Percentiles rank a stretch among this genome's conserved stretches.
Evolutionary conservation across 2,329 filamentous ascomycete species (phyloP).

Genomic region (Trichoderma gracile): DNA sequence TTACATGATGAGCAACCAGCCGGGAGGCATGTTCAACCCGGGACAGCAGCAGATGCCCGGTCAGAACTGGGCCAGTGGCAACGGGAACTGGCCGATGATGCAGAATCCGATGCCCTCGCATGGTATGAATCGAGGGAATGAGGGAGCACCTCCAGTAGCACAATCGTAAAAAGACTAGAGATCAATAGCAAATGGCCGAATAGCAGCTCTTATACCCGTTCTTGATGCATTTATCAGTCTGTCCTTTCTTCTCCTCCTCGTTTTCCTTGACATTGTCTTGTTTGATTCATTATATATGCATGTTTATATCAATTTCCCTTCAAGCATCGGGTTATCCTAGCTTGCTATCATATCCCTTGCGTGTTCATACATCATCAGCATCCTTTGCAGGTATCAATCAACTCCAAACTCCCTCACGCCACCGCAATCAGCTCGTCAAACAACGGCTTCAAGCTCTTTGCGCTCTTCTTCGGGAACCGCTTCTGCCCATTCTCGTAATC

Average conservation of each 20-base stretch:
- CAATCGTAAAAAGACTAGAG: background rate
- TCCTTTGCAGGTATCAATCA: background rate
- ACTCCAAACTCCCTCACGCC: background rate
- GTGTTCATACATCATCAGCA: background rate
- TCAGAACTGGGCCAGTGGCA: background rate
- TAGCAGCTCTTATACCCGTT: too few relatives aligned
- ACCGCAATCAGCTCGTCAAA: conserved; percentile 70
- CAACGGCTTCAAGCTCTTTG: conserved; percentile 66
- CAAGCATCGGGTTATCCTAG: too few relatives aligned
- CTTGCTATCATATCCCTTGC: too few relatives aligned
- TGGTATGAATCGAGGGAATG: background rate
- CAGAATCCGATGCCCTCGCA: background rate
- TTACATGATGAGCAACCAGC: background rate
- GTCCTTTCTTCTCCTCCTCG: too few relatives aligned
- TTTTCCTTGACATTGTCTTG: too few relatives aligned
- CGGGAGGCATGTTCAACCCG: background rate
- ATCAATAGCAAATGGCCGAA: background rate
- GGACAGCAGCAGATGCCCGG: background rate
- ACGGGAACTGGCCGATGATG: background rate
- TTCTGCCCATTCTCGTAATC: conserved; percentile 80
- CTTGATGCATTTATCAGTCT: too few relatives aligned
- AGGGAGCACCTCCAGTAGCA: background rate
- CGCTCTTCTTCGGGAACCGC: conserved; percentile 82
- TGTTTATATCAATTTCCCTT: too few relatives aligned
- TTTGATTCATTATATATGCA: too few relatives aligned